phyloP scores from a whole-genome alignment of 768 basidiomycete species.

The Podaxis rugospora region DNA sequence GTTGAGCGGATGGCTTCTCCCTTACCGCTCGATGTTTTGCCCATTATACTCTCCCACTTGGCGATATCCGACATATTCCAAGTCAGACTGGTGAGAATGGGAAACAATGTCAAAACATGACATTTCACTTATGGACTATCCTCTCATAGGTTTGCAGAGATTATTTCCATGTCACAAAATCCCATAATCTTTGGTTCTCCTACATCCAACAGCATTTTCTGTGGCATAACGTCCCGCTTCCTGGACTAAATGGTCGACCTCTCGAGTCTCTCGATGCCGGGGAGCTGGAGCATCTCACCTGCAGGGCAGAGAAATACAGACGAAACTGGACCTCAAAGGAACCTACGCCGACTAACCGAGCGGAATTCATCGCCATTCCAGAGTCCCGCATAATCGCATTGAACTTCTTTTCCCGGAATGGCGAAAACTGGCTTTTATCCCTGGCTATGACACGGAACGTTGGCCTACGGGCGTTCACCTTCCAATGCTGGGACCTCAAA shows the following conservation, averaged over 20 bases:
- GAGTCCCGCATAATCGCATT: slow-evolving; percentile 37
- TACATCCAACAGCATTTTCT: slow-evolving; percentile 39
- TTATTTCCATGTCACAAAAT: slow-evolving; percentile 37
- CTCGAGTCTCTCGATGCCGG: slow-evolving; percentile 31
- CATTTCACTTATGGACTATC: background rate
- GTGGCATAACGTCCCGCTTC: slow-evolving; percentile 42
- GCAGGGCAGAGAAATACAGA: slow-evolving; percentile 36
- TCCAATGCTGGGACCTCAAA: slow-evolving; percentile 58
- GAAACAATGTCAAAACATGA: background rate
- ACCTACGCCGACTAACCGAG: slow-evolving; percentile 26
- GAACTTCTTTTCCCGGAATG: slow-evolving; percentile 41
- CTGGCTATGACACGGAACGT: slow-evolving; percentile 24
- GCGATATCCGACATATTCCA: slow-evolving; percentile 36
- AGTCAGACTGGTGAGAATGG: slow-evolving; percentile 40
- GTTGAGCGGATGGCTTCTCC: slow-evolving; percentile 12
- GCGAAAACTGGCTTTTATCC: slow-evolving; percentile 43
- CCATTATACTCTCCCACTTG: slow-evolving; percentile 38
- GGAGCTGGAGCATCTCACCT: slow-evolving; percentile 40
- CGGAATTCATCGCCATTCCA: slow-evolving; percentile 10
- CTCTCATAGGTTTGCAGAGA: slow-evolving; percentile 39
- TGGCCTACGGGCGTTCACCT: slow-evolving; percentile 22
- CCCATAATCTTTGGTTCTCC: slow-evolving; percentile 45
- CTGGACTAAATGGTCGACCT: slow-evolving; percentile 26
- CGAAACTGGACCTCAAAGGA: slow-evolving; percentile 44
- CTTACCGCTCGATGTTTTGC: slow-evolving; percentile 47